Conservation (phyloP, 495 filamentous ascomycete genomes). For the Penicillium diatomitis region DNA sequence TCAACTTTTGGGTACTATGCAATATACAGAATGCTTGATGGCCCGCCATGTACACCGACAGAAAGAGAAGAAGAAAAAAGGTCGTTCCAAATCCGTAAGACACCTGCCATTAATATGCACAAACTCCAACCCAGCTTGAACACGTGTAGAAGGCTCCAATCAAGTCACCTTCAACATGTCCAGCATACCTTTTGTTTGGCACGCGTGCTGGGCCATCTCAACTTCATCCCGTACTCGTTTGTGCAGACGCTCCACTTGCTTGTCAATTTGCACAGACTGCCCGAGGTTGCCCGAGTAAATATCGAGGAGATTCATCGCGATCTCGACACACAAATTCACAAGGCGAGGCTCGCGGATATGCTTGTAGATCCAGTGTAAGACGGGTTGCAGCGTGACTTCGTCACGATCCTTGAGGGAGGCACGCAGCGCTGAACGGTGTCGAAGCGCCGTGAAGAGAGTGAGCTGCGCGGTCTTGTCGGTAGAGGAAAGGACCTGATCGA, state of each 20-base stretch:
- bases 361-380: slow-evolving; percentile 74
- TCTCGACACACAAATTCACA: slow-evolving; percentile 66
- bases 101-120: slow-evolving; percentile 6
- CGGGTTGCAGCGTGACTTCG: slow-evolving; percentile 68
- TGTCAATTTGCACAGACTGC: slow-evolving; percentile 62
- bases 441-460: slow-evolving; percentile 71
- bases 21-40: slow-evolving; percentile 23
- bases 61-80: background rate
- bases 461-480: slow-evolving; percentile 51
- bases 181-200: slow-evolving; percentile 73
- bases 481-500: slow-evolving; percentile 65
- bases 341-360: slow-evolving; percentile 72
- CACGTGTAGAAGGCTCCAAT: slow-evolving; percentile 1
- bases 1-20: slow-evolving; percentile 25
- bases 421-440: slow-evolving; percentile 81
- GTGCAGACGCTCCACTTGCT: slow-evolving; percentile 53
- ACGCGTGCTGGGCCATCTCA: slow-evolving; percentile 70
- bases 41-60: slow-evolving; percentile 22
- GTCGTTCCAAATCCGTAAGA: slow-evolving; percentile 10
- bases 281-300: slow-evolving; percentile 77
- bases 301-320: slow-evolving; percentile 70
- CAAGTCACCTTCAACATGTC: slow-evolving; percentile 51
- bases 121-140: slow-evolving; percentile 18
- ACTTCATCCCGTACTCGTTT: slow-evolving; percentile 64
- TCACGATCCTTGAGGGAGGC: slow-evolving; percentile 75